phyloP scores from a whole-genome alignment of 345 rosid species.

The Salix koriyanagi region DNA sequence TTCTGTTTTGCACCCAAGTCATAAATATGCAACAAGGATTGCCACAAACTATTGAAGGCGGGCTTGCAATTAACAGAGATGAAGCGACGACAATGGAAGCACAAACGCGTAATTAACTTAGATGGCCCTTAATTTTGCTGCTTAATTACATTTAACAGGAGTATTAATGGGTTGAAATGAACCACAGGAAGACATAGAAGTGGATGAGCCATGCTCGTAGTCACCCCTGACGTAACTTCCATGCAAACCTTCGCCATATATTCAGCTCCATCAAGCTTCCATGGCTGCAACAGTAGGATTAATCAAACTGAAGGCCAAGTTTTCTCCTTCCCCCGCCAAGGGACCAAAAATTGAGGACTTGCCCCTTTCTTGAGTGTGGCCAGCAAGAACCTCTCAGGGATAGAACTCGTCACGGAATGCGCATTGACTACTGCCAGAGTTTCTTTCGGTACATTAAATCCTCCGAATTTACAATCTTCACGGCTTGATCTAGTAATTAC shows the following conservation, averaged over 20 bases:
- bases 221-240: conserved; percentile 29
- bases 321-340: conserved; percentile 10
- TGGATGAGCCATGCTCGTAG: conserved; percentile 29
- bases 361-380: neutral
- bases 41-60: too few relatives aligned
- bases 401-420: neutral
- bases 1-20: too few relatives aligned
- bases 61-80: too few relatives aligned
- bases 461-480: too few relatives aligned
- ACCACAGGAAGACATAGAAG: conserved; percentile 26
- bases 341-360: neutral
- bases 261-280: neutral
- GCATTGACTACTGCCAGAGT: too few relatives aligned
- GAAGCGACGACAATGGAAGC: too few relatives aligned
- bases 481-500: too few relatives aligned
- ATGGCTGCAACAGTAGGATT: neutral
- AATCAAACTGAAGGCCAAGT: neutral
- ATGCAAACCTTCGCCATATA: conserved; percentile 10
- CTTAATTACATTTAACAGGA: too few relatives aligned
- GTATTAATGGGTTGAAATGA: conserved; percentile 22
- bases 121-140: too few relatives aligned
- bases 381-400: conserved; percentile 11
- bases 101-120: too few relatives aligned
- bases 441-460: too few relatives aligned
- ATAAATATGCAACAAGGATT: too few relatives aligned